Evolutionary conservation across 192 early-diverging fungal species (phyloP).

Genomic region (Linnemannia zychae): DNA sequence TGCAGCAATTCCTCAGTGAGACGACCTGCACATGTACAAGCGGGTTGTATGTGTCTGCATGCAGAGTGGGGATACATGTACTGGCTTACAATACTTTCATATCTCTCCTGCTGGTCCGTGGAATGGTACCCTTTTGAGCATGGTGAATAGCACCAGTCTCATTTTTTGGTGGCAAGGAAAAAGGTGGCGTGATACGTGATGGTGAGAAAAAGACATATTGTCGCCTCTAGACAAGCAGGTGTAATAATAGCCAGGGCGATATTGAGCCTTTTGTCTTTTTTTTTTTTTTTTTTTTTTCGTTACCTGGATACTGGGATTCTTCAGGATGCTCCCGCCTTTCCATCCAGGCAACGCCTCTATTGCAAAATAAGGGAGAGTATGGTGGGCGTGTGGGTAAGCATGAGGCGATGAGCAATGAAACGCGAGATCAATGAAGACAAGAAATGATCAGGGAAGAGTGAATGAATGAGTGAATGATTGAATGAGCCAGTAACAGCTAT

Average conservation of each 20-base stretch:
- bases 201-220: not conserved
- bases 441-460: not conserved
- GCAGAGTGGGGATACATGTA: not conserved
- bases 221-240: no score
- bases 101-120: not conserved
- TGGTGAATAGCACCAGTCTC: no score
- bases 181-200: no score
- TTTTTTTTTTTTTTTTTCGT: not conserved
- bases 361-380: not conserved
- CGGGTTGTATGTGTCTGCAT: not conserved
- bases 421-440: not conserved
- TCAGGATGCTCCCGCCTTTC: constrained; percentile 62
- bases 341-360: constrained; percentile 64
- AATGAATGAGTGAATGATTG: not conserved
- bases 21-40: not conserved
- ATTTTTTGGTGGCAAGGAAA: no score
- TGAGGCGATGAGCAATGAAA: not conserved
- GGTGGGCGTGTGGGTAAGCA: not conserved
- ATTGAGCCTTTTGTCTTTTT: not conserved
- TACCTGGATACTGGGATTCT: constrained; percentile 64
- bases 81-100: not conserved
- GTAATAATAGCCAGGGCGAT: not conserved
- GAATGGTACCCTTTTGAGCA: no score
- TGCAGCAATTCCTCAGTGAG: not conserved
- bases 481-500: not conserved